Evolutionary conservation across 2,329 filamentous ascomycete species (phyloP).

Genomic region (Nannizzia gypsea): DNA sequence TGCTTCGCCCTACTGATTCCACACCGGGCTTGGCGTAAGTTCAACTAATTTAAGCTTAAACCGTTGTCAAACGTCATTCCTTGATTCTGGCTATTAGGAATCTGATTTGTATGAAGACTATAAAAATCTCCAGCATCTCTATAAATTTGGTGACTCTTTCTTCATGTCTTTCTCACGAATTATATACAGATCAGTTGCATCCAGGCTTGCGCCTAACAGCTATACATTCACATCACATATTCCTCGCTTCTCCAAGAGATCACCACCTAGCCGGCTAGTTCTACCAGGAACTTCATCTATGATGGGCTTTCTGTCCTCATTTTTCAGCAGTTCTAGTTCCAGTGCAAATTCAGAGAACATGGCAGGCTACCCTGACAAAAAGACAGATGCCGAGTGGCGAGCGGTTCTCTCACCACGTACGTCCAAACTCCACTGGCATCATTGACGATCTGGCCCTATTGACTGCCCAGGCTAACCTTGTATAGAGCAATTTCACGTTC

Average conservation of each 20-base stretch:
- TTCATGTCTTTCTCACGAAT: background rate
- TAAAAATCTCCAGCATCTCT: background rate
- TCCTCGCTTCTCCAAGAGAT: conserved; percentile 21
- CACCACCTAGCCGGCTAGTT: background rate
- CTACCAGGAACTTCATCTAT: conserved; percentile 42
- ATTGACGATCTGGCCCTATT: too few species aligned
- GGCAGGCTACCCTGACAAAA: conserved; percentile 49
- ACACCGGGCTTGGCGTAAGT: background rate
- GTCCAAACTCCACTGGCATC: background rate
- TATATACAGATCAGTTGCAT: background rate
- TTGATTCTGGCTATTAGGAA: background rate
- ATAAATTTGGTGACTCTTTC: background rate
- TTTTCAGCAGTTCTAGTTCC: conserved; percentile 55
- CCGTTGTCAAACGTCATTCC: background rate
- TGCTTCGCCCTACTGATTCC: background rate
- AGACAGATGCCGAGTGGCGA: conserved; percentile 75
- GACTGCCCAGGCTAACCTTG: background rate
- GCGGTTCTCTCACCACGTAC: conserved; percentile 64
- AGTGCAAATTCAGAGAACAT: conserved; percentile 18
- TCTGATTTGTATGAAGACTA: too few species aligned
- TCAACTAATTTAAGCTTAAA: background rate
- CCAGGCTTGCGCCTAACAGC: background rate
- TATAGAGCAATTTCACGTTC: conserved; percentile 88
- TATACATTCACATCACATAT: background rate
- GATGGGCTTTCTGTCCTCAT: conserved; percentile 64